These are phyloP conservation scores for Colletotrichum limetticola DNA, from an alignment of 2,329 filamentous ascomycete genomes.

Conservation along the genomic window DNA sequence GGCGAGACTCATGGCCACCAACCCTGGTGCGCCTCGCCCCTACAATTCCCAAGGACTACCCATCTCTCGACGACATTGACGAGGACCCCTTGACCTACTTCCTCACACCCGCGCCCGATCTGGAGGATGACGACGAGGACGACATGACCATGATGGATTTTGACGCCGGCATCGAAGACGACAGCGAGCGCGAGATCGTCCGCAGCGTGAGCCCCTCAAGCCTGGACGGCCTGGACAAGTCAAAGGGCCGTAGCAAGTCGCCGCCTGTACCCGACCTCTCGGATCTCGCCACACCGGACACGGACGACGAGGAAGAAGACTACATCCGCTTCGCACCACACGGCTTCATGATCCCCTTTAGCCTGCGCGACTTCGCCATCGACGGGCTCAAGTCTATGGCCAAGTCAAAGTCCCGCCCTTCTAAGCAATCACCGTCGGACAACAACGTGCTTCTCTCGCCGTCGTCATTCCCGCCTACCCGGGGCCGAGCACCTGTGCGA, in stretches of 20 bases:
- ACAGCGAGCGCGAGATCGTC: constrained; percentile 56
- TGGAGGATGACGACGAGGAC: constrained; percentile 53
- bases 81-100: constrained; percentile 67
- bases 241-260: constrained; percentile 46
- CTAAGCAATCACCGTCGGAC: constrained; percentile 41
- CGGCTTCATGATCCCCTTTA: constrained; percentile 52
- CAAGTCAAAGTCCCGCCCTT: constrained; percentile 12
- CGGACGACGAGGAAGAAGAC: constrained; percentile 60
- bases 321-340: constrained; percentile 60
- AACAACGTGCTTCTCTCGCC: constrained; percentile 44
- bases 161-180: constrained; percentile 68
- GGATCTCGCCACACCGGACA: constrained; percentile 54
- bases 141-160: constrained; percentile 59
- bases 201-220: constrained; percentile 68
- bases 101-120: constrained; percentile 59
- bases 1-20: constrained; percentile 62
- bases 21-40: constrained; percentile 60
- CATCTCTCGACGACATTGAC: constrained; percentile 60
- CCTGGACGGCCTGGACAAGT: constrained; percentile 61
- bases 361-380: constrained; percentile 54
- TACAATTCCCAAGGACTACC: constrained; percentile 53
- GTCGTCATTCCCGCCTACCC: constrained; percentile 42
- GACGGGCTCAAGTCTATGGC: constrained; percentile 44
- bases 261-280: constrained; percentile 49
- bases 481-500: constrained; percentile 36